Evolutionary conservation across 805 yeast species (phyloP).

Genomic region (Candida gorgasii): DNA sequence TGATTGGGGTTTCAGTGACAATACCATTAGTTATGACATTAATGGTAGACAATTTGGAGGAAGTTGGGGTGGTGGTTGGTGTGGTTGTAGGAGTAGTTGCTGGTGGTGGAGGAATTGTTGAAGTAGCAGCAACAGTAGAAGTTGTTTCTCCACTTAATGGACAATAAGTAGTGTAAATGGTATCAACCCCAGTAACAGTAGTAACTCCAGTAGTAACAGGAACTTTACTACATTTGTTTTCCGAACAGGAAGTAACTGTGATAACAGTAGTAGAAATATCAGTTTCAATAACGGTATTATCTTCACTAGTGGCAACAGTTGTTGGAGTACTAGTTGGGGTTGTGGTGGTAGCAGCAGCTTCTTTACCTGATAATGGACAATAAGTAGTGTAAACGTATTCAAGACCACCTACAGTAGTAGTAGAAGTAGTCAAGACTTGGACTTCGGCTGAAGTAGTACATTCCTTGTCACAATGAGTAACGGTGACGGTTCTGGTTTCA

Average conservation of each 20-base stretch:
- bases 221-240: conserved; percentile 28
- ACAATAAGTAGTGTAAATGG: conserved; percentile 25
- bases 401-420: conserved; percentile 34
- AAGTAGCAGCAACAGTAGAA: conserved; percentile 3
- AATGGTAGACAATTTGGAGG: conserved; percentile 16
- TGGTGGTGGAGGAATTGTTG: conserved; percentile 8
- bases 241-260: conserved; percentile 40
- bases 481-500: conserved; percentile 17
- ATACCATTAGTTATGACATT: conserved; percentile 46
- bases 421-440: conserved; percentile 25
- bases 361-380: conserved; percentile 20
- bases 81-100: conserved; percentile 8
- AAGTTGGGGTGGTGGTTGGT: conserved; percentile 8
- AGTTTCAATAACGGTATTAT: conserved; percentile 18
- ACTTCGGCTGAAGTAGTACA: conserved; percentile 18
- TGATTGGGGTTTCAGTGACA: conserved; percentile 29
- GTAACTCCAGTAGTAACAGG: conserved; percentile 37
- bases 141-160: conserved; percentile 23
- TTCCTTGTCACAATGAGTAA: conserved; percentile 16
- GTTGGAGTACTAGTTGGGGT: conserved; percentile 10
- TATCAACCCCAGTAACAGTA: conserved; percentile 20
- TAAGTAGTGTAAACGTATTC: conserved; percentile 41
- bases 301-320: conserved; percentile 3
- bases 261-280: conserved; percentile 26
- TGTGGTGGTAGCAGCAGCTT: conserved; percentile 11